These are phyloP conservation scores for Diaporthe ilicicola DNA, from an alignment of 2,329 filamentous ascomycete genomes.

Conservation along the genomic window DNA sequence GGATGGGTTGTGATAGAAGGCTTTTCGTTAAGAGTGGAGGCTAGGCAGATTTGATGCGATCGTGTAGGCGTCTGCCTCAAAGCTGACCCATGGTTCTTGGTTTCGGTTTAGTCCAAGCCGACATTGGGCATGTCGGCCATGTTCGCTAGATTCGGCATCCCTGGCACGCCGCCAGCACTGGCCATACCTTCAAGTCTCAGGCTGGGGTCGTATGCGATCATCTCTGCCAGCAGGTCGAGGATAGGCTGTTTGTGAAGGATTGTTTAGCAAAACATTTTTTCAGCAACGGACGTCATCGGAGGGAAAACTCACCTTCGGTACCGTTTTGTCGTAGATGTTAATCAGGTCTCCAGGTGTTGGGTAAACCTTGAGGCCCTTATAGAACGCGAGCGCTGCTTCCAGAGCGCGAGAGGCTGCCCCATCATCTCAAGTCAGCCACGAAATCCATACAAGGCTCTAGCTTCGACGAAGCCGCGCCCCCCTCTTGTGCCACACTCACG, in stretches of 20 bases:
- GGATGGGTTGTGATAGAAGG: slow-evolving; percentile 8
- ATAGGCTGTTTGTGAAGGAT: slow-evolving; percentile 68
- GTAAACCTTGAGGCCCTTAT: slow-evolving; percentile 98
- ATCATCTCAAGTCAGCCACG: not conserved
- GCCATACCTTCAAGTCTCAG: slow-evolving; percentile 64
- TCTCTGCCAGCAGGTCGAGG: slow-evolving; percentile 94
- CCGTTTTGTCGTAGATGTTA: slow-evolving; percentile 97
- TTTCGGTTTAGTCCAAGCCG: slow-evolving; percentile 59
- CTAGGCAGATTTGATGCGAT: not conserved
- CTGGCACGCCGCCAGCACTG: slow-evolving; percentile 41
- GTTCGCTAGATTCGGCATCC: slow-evolving; percentile 41
- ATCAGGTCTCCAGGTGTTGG: slow-evolving; percentile 93
- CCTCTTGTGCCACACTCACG: slow-evolving; percentile 62
- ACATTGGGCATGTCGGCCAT: slow-evolving; percentile 59
- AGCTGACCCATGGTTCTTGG: not conserved
- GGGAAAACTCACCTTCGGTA: slow-evolving; percentile 76
- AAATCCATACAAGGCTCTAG: not conserved
- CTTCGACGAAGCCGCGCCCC: slow-evolving; percentile 6
- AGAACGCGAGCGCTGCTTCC: slow-evolving; percentile 93
- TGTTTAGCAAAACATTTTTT: slow-evolving; percentile 33
- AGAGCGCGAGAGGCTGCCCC: slow-evolving; percentile 70
- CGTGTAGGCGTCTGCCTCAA: not conserved
- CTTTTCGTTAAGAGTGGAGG: slow-evolving; percentile 20
- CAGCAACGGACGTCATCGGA: slow-evolving; percentile 12
- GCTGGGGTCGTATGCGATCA: slow-evolving; percentile 91